Evolutionary conservation across 768 basidiomycete species (phyloP), one percentile per base, ranked within the genome.

Genomic region (Suillus clintonianus): DNA sequence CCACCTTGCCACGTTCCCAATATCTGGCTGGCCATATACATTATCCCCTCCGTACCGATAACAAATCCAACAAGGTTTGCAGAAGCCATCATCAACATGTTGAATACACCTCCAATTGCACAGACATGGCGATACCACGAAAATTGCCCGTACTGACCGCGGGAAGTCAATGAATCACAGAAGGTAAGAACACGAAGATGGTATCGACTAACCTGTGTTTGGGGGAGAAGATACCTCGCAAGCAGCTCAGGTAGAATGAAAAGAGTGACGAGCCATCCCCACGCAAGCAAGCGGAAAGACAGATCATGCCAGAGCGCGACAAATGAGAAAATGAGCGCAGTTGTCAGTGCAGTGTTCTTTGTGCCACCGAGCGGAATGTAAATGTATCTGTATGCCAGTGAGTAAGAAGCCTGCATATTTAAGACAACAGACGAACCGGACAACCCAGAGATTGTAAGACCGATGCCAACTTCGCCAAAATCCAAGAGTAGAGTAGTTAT

Each of bases 401-500:
- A 48, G 58, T 9, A 61, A 63, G 36, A 50, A 59, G 61, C 27
- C 24, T 2, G 13, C 27, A 37, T n/a, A 27, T 24, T 24, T 34
- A 32, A 27, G 42, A 19, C 58, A 59, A 39, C 57, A 34, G 57
- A 65, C 77, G 3, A 76, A 95, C 92, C 96, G 82, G 42, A 95
- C 86, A 53, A 96, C 81, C 97, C 97, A 99, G 15, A 97, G 83
- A 71, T 99, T 99, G 77, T 95, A 98, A 66, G 91, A 94, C 9
- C 97, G 82, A 74, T 99, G 97, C 97, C 97, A 99, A 67, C 89
- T 90, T 66, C 95, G 78, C 97, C 97, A 99, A 76, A 99, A 99
- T 0, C 95, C 95, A 11, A 89, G 74, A 0, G 89, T 85, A 1
- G 96, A 97, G 73, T 98, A 98, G 74, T 98, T 99, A 75, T 99